A percentile compares a stretch with the other conserved stretches of the same genome.
Evolutionary conservation across 305 asterid species (phyloP).

Genomic region (Ajuga reptans): DNA sequence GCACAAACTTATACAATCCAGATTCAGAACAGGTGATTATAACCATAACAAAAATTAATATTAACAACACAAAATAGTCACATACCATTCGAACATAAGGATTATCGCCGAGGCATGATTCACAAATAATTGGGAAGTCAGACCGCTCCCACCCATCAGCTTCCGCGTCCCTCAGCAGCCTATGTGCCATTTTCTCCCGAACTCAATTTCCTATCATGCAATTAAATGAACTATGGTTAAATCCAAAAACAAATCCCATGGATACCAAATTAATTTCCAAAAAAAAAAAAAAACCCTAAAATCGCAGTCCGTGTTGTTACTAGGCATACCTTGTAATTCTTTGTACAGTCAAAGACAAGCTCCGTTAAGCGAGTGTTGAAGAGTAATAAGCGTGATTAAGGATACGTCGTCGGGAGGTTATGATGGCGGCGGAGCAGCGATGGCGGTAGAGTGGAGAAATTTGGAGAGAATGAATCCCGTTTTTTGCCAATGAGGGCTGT

Average conservation of each 20-base stretch:
- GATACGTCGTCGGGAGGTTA: background rate
- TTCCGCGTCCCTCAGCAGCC: slow-evolving; percentile 76
- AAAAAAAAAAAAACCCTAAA: slow-evolving; percentile 27
- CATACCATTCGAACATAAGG: slow-evolving; percentile 88
- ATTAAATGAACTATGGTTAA: background rate
- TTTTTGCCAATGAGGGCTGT: background rate
- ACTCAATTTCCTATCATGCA: background rate
- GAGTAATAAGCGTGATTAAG: background rate
- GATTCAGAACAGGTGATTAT: background rate
- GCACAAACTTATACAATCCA: background rate
- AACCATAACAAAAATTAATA: slow-evolving; percentile 6
- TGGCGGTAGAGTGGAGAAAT: slow-evolving; percentile 1
- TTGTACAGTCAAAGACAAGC: background rate
- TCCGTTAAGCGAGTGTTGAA: background rate
- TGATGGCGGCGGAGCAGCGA: slow-evolving; percentile 21
- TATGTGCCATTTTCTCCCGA: slow-evolving; percentile 61
- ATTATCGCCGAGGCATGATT: slow-evolving; percentile 87
- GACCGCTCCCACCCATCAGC: slow-evolving; percentile 97
- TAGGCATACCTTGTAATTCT: slow-evolving; percentile 17
- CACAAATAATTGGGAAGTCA: slow-evolving; percentile 85
- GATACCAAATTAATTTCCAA: background rate
- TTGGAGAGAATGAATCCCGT: slow-evolving; percentile 7
- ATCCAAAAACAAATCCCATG: background rate
- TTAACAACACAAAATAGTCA: background rate
- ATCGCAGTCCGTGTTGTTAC: background rate